phyloP scores from a whole-genome alignment of 768 basidiomycete genomes.

The Phylloporus rhodoxanthus region DNA sequence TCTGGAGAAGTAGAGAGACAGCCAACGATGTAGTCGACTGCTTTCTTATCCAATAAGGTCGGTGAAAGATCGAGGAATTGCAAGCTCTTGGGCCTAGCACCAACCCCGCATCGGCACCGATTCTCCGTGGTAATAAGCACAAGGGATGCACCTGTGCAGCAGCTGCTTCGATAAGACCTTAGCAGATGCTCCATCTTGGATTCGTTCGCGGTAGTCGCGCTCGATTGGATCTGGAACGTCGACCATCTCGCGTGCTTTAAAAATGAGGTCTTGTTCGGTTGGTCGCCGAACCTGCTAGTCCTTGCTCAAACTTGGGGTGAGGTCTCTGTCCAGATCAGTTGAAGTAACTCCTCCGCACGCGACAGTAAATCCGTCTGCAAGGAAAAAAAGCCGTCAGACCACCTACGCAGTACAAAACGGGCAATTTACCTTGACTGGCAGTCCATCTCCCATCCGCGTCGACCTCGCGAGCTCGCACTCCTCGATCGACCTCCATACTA shows the following conservation, averaged over 20 bases:
- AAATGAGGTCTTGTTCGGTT: slow-evolving; percentile 35
- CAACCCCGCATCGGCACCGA: background rate
- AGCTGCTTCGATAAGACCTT: too few relatives aligned
- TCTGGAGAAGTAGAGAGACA: slow-evolving; percentile 43
- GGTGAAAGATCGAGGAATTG: slow-evolving; percentile 90
- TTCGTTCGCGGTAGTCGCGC: slow-evolving; percentile 47
- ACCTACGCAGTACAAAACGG: background rate
- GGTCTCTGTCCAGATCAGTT: background rate
- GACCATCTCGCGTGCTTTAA: slow-evolving; percentile 48
- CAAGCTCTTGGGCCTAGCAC: slow-evolving; percentile 59
- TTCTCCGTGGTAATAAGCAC: background rate
- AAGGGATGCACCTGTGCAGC: slow-evolving; percentile 52
- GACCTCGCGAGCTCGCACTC: slow-evolving; percentile 76
- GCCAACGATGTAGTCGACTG: slow-evolving; percentile 74
- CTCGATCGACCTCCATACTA: slow-evolving; percentile 77
- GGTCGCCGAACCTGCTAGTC: background rate
- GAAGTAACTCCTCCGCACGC: slow-evolving; percentile 40
- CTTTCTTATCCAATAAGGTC: slow-evolving; percentile 76
- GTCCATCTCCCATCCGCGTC: slow-evolving; percentile 45
- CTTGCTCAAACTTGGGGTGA: background rate
- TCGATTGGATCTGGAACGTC: slow-evolving; percentile 49
- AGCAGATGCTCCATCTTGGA: slow-evolving; percentile 62
- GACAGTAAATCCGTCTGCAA: slow-evolving; percentile 9
- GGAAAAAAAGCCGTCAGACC: background rate
- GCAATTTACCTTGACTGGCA: slow-evolving; percentile 46